Percentiles rank a stretch among this genome's conserved stretches.
These are phyloP conservation scores for Catenaria anguillulae DNA, from an alignment of 371 early-diverging fungal species.

Conservation along the genomic window DNA sequence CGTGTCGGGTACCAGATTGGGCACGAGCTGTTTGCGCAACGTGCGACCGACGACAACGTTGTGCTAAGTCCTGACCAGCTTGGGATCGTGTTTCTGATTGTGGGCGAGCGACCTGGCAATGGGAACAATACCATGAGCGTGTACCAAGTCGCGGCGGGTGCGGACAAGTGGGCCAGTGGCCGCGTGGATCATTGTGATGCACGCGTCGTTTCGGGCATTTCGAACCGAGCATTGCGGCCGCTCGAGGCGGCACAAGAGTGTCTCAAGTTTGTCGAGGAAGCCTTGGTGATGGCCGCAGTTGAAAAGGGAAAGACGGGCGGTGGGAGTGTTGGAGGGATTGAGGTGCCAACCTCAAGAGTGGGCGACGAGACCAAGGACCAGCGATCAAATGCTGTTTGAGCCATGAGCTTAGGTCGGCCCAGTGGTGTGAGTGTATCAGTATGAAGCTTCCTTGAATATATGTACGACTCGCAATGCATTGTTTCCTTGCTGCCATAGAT, in stretches of 20 bases:
- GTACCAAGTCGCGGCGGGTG: background rate
- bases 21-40: background rate
- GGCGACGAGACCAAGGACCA: too few relatives aligned
- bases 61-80: background rate
- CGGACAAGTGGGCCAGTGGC: background rate
- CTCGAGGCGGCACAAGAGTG: background rate
- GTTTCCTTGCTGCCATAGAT: too few relatives aligned
- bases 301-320: too few relatives aligned
- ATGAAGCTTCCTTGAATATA: too few relatives aligned
- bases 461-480: too few relatives aligned
- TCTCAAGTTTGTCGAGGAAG: background rate
- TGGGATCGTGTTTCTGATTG: background rate
- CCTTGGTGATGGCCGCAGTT: too few relatives aligned
- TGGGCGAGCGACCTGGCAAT: conserved; percentile 8
- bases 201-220: conserved; percentile 1
- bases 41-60: background rate
- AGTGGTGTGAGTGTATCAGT: too few relatives aligned
- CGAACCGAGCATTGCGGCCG: background rate
- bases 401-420: too few relatives aligned
- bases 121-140: conserved; percentile 1
- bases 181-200: conserved; percentile 3
- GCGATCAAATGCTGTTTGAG: too few relatives aligned
- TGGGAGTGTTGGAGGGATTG: too few relatives aligned
- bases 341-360: too few relatives aligned
- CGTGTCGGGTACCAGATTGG: conserved; percentile 7